phyloP scores from a whole-genome alignment of 2,329 filamentous ascomycete species.

The Monilinia aucupariae region DNA sequence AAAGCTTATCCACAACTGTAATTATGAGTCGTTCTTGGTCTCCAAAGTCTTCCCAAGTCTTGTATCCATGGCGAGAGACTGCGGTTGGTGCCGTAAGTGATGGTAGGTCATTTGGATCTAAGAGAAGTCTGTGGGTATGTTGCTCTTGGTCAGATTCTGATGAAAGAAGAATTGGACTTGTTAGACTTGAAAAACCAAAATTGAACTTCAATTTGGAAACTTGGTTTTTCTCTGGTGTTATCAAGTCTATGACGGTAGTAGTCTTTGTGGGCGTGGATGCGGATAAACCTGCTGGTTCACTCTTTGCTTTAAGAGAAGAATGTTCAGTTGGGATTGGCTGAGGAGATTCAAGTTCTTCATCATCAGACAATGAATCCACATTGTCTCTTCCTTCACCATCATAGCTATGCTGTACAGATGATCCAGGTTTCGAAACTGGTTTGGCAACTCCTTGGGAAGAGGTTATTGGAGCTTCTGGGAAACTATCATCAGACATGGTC shows the following conservation, averaged over 20 bases:
- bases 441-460: neutral
- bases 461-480: constrained; percentile 1
- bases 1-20: constrained; percentile 31
- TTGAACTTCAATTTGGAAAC: neutral
- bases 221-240: constrained; percentile 1
- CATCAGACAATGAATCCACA: neutral
- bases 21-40: constrained; percentile 40
- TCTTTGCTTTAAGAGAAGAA: neutral
- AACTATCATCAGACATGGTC: constrained; percentile 17
- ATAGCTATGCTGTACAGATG: neutral
- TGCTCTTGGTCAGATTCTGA: constrained; percentile 21
- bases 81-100: constrained; percentile 23
- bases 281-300: neutral
- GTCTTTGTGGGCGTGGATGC: neutral
- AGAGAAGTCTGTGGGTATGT: neutral
- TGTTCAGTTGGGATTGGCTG: neutral
- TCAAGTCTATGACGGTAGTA: neutral
- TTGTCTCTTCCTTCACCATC: neutral
- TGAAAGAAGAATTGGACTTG: constrained; percentile 19
- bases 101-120: constrained; percentile 22
- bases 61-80: constrained; percentile 25
- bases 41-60: constrained; percentile 22
- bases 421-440: neutral
- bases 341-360: neutral
- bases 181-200: neutral